phyloP scores from a whole-genome alignment of 1,284 basidiomycete species.

The Ceratobasidium sp. region DNA sequence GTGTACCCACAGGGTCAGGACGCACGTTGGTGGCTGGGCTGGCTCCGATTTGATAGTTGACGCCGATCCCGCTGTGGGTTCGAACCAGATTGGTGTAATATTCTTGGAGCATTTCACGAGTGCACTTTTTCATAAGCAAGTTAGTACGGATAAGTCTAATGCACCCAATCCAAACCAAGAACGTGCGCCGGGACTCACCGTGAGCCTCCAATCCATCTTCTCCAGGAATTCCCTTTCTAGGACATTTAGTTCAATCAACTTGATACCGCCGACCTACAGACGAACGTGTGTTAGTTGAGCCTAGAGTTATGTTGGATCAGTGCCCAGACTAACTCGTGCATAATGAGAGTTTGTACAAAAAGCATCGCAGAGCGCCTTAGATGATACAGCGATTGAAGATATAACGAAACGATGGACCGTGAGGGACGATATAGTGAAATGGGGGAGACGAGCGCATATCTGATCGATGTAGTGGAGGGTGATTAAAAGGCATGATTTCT shows the following conservation, averaged over 20 bases:
- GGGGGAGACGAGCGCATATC: slow-evolving; percentile 85
- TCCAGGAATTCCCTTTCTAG: slow-evolving; percentile 92
- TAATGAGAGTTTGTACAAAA: slow-evolving; percentile 94
- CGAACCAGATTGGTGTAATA: slow-evolving; percentile 87
- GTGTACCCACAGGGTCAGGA: slow-evolving; percentile 33
- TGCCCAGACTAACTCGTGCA: slow-evolving; percentile 60
- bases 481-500: slow-evolving; percentile 91
- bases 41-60: slow-evolving; percentile 60
- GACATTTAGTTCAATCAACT: slow-evolving; percentile 87
- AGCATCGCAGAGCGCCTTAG: slow-evolving; percentile 91
- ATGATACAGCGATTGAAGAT: slow-evolving; percentile 86
- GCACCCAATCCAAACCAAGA: slow-evolving; percentile 31
- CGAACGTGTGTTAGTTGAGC: slow-evolving; percentile 28
- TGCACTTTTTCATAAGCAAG: slow-evolving; percentile 66
- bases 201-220: slow-evolving; percentile 91
- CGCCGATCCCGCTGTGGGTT: slow-evolving; percentile 69
- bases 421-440: slow-evolving; percentile 91
- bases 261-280: slow-evolving; percentile 88
- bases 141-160: slow-evolving; percentile 15
- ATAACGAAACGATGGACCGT: slow-evolving; percentile 97
- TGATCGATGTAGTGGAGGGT: slow-evolving; percentile 95
- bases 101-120: slow-evolving; percentile 81
- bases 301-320: neutral
- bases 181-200: slow-evolving; percentile 71
- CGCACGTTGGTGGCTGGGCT: slow-evolving; percentile 33